Evolutionary conservation across 768 basidiomycete species (phyloP), one percentile per base, ranked within the genome.

Genomic region (Suillus hirtellus): DNA sequence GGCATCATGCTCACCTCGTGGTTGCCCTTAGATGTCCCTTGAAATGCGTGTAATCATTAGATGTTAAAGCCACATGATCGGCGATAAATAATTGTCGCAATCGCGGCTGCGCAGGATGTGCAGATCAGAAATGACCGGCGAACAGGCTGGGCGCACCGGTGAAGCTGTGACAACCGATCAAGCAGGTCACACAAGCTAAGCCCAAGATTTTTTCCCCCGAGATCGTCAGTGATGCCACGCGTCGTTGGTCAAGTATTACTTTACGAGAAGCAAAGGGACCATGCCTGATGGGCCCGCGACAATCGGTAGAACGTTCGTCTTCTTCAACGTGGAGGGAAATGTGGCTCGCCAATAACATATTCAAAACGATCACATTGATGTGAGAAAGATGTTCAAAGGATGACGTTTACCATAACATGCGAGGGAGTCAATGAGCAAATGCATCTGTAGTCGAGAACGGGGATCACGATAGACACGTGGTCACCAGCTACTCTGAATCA

Each of bases 311-410:
- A 27, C 27, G 49, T 17, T 24, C 24, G n/a, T 14, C 7, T 49
- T 27, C 49, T 49, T 15, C 14, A 27, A 49, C 49, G 49, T 24
- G 24, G 6, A 56, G 59, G 65, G 56, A 15, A 38, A 52, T 7
- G 17, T 31, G 21, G 62, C 47, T 21, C 37, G 69, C 67, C 65
- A 46, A 69, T 71, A 65, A 63, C 38, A 43, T 67, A 63, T 44
- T 66, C 64, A 0, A 65, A 34, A 50, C 8, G 24, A 27, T 50
- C 24, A 50, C 15, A 17, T 31, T 31, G 27, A 17, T 52, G 27
- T 14, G 21, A 31, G 27, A 50, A 50, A 50, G 27, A 50, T 50
- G 15, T 52, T 19, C 17, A 10, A 34, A 11, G 17, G 19, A 34
- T 31, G 17, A 19, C 10, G 31, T 31, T 53, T 34, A 34, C 50